These are phyloP conservation scores for Microdochium nivale DNA, from an alignment of 2,329 filamentous ascomycete species.

Conservation along the genomic window DNA sequence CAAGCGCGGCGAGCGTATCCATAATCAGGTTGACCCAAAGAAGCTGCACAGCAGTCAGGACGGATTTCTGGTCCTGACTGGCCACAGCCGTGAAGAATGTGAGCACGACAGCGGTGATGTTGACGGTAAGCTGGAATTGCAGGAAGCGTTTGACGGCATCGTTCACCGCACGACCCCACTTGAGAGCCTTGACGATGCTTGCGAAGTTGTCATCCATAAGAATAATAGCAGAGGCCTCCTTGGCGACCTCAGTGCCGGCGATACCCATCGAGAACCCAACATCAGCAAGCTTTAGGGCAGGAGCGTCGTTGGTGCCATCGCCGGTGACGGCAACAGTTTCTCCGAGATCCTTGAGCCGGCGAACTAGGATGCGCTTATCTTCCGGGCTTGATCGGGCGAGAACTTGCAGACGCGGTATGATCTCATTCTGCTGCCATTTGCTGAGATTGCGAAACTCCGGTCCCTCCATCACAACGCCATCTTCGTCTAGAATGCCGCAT, in stretches of 20 bases:
- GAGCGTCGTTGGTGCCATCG: conserved; percentile 77
- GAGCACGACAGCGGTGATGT: conserved; percentile 80
- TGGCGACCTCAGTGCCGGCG: conserved; percentile 73
- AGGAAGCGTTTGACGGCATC: conserved; percentile 71
- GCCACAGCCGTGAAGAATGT: conserved; percentile 84
- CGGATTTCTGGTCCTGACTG: conserved; percentile 58
- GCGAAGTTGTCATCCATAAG: conserved; percentile 84
- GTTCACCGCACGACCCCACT: conserved; percentile 72
- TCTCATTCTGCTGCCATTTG: conserved; percentile 53
- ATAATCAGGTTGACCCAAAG: conserved; percentile 97
- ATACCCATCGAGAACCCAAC: conserved; percentile 85
- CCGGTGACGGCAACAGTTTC: conserved; percentile 78
- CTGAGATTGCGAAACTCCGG: conserved; percentile 68
- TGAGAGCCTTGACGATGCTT: conserved; percentile 76
- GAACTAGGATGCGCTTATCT: conserved; percentile 67
- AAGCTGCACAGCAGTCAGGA: conserved; percentile 81
- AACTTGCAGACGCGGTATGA: conserved; percentile 63
- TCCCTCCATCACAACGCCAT: conserved; percentile 68
- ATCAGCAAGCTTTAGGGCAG: conserved; percentile 71
- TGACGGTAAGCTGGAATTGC: conserved; percentile 76
- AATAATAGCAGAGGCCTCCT: conserved; percentile 78
- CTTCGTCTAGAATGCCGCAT: conserved; percentile 63
- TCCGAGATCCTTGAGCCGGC: conserved; percentile 60
- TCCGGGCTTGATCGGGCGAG: conserved; percentile 68
- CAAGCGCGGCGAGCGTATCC: conserved; percentile 88